Conservation (phyloP, 352 stramenopile genomes). For the Pythium rishiriense region DNA sequence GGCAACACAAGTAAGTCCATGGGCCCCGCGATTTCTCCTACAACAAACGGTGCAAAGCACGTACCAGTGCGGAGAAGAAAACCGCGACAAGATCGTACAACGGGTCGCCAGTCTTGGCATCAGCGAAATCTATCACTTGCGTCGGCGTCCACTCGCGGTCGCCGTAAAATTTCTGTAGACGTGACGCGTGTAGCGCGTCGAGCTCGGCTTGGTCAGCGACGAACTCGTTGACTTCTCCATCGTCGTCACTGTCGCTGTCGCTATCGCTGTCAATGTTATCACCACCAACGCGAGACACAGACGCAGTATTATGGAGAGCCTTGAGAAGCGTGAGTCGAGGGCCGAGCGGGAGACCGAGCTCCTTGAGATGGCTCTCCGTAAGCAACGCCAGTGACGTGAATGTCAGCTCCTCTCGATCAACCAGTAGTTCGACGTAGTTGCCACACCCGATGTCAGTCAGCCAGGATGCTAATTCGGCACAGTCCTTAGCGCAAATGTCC, state of each 20-base stretch:
- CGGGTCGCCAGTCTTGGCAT: constrained; percentile 84
- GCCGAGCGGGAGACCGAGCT: constrained; percentile 58
- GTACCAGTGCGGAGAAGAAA: constrained; percentile 78
- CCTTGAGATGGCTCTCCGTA: constrained; percentile 52
- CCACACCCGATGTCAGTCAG: constrained; percentile 46
- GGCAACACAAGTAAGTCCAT: background rate
- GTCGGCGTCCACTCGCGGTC: constrained; percentile 53
- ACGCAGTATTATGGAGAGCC: background rate
- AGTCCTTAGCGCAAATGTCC: background rate
- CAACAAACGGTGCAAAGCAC: too few relatives aligned
- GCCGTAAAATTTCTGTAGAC: constrained; percentile 51
- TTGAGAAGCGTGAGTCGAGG: constrained; percentile 60
- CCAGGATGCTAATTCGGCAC: constrained; percentile 31
- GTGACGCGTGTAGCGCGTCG: constrained; percentile 37
- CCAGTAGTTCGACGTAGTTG: constrained; percentile 53
- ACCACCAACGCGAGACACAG: background rate
- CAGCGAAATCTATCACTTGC: constrained; percentile 86
- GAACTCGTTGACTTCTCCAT: constrained; percentile 31
- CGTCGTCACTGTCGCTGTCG: constrained; percentile 48
- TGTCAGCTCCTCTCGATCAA: constrained; percentile 65
- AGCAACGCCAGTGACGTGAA: constrained; percentile 42
- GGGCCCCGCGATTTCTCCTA: too few relatives aligned
- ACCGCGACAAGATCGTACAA: constrained; percentile 85
- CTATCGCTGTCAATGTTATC: constrained; percentile 49
- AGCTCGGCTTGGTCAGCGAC: constrained; percentile 12